A percentile compares a stretch with the other conserved stretches of the same genome.
Conservation (phyloP, 768 basidiomycete genomes). For the Lactarius quietus region DNA sequence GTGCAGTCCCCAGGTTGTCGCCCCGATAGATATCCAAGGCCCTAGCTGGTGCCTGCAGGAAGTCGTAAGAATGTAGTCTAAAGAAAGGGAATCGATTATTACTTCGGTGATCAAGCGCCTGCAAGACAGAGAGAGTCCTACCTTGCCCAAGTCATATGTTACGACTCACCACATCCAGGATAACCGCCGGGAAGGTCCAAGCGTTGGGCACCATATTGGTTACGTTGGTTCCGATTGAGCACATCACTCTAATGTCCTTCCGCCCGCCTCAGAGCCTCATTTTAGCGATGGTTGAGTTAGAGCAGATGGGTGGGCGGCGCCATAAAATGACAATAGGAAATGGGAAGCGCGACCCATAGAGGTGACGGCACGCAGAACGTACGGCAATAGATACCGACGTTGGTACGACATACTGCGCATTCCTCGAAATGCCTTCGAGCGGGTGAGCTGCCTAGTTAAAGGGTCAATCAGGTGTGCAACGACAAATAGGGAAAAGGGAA, state of each 20-base stretch:
- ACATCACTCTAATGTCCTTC: conserved; percentile 29
- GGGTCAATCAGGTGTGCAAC: background rate
- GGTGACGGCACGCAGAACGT: conserved; percentile 47
- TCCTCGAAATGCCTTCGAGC: conserved; percentile 51
- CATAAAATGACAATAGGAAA: conserved; percentile 46
- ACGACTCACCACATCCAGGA: conserved; percentile 32
- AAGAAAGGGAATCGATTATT: conserved; percentile 3
- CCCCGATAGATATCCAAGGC: conserved; percentile 51
- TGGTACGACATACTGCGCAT: conserved; percentile 53
- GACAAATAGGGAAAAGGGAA: background rate
- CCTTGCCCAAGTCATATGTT: conserved; percentile 42
- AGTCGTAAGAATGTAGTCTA: conserved; percentile 11
- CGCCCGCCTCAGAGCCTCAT: conserved; percentile 18
- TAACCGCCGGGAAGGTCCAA: conserved; percentile 28
- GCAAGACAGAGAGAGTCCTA: conserved; percentile 39
- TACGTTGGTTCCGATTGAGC: conserved; percentile 17
- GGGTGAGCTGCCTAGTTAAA: conserved; percentile 42
- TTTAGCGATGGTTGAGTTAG: conserved; percentile 20
- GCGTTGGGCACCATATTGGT: conserved; percentile 17
- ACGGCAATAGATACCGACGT: conserved; percentile 50
- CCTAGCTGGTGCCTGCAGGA: conserved; percentile 41
- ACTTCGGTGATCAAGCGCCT: conserved; percentile 23
- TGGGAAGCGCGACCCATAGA: conserved; percentile 46
- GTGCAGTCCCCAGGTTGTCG: conserved; percentile 65
- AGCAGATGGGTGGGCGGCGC: conserved; percentile 27